A percentile compares a stretch with the other conserved stretches of the same genome.
Evolutionary conservation across 345 rosid genomes (phyloP).

Genomic region (Rhodamnia rubescens): DNA sequence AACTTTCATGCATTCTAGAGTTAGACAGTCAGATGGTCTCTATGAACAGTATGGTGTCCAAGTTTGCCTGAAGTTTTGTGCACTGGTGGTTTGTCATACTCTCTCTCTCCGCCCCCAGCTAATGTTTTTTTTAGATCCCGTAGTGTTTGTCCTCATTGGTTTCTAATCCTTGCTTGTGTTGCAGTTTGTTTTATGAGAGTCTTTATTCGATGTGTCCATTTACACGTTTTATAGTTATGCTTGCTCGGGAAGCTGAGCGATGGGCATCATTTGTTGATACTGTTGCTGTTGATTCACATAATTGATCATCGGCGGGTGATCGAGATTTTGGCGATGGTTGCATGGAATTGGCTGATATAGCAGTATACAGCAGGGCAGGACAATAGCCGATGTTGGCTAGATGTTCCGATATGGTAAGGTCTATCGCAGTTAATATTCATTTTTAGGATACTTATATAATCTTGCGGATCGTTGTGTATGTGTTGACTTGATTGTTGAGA

Average conservation of each 20-base stretch:
- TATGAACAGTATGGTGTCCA: not conserved
- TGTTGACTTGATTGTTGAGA: not conserved
- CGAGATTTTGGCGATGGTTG: not conserved
- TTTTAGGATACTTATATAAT: not conserved
- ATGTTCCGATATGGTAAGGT: conserved; percentile 1
- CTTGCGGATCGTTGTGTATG: not conserved
- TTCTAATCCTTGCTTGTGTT: not conserved
- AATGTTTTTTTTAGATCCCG: not conserved
- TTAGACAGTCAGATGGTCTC: not conserved
- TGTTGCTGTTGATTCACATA: conserved; percentile 1
- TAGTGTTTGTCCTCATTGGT: not conserved
- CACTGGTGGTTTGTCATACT: too few relatives aligned
- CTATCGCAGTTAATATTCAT: not conserved
- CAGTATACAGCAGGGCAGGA: not conserved
- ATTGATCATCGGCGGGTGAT: conserved; percentile 2
- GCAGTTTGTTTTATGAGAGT: not conserved
- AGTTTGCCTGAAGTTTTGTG: not conserved
- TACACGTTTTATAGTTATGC: conserved; percentile 1
- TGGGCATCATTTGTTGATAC: conserved; percentile 7
- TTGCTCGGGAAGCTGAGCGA: conserved; percentile 1
- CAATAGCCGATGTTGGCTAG: not conserved
- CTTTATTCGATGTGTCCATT: not conserved
- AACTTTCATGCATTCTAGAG: not conserved
- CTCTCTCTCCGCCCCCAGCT: too few relatives aligned
- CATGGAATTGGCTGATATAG: not conserved